phyloP scores from a whole-genome alignment of 768 basidiomycete genomes.

The Tremella yokohamensis region DNA sequence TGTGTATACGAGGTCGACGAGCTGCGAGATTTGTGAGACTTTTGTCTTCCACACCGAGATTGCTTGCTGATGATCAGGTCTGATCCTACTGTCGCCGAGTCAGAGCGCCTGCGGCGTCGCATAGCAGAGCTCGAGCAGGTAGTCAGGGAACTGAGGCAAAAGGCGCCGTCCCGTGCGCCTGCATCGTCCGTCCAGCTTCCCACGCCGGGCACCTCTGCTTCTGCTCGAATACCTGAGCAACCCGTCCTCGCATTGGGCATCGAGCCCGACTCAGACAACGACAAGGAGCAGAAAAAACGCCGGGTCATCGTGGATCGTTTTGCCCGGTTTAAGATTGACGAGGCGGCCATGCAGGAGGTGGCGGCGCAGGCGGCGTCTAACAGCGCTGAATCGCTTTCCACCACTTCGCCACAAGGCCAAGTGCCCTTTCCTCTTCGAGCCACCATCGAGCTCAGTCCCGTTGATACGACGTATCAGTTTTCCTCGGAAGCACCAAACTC shows the following conservation, averaged over 20 bases:
- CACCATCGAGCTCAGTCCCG: neutral
- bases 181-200: slow-evolving; percentile 1
- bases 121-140: slow-evolving; percentile 91
- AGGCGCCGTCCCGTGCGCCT: slow-evolving; percentile 22
- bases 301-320: slow-evolving; percentile 44
- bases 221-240: no score
- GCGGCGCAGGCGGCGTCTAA: slow-evolving; percentile 27
- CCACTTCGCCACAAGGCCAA: neutral
- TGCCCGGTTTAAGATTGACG: slow-evolving; percentile 45
- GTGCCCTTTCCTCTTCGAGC: neutral
- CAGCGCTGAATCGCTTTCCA: no score
- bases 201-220: neutral
- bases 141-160: slow-evolving; percentile 71
- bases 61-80: neutral
- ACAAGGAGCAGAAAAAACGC: slow-evolving; percentile 13
- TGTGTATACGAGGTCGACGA: slow-evolving; percentile 92
- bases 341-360: slow-evolving; percentile 39
- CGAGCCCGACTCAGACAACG: slow-evolving; percentile 3
- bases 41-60: slow-evolving; percentile 6
- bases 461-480: no score
- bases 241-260: neutral
- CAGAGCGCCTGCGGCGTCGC: slow-evolving; percentile 74
- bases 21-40: slow-evolving; percentile 29
- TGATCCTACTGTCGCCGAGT: slow-evolving; percentile 73
- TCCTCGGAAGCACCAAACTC: neutral